Base-by-base conservation (phyloP, 306 rosid genomes). In the Quercus parvula region DNA sequence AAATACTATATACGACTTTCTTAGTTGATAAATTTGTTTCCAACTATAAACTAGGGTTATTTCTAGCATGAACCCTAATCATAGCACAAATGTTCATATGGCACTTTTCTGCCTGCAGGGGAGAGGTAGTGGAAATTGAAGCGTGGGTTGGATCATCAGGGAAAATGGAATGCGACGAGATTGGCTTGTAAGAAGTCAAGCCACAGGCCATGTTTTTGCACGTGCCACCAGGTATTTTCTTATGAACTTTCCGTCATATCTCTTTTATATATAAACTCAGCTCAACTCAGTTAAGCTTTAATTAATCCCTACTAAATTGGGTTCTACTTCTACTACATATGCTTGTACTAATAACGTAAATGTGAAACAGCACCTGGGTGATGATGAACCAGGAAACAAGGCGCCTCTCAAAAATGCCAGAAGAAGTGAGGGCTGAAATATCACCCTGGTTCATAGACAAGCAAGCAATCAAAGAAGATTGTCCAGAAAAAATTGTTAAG, bases 141-240 rank as follows among this genome's bases (percentile, higher is more conserved):
- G 91, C 99, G 55, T 94, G 99, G 99, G 97, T 94, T 78, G 95
- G 91, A 78, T 94, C 95, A 54, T 92, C 99, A 2, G 99, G 97
- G n/a, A 92, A 94, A 92, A 94, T 81, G 99, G 99, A 62, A 92
- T 94, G 97, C 78, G 92, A 20, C 83, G 97, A 2, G 97, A 94
- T 76, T 94, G 99, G 99, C 77, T 90, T 6, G 85, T 94, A 75
- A 88, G 91, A 90, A 89, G 99, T 79, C 90, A 92, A 76, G 91
- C 89, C 55, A 91, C 97, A 0, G 97, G 95, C 72, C 91, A 74
- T 30, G 81, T 91, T 76, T 94, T 88, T 5, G 94, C 90, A 0
- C 89, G 97, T 46, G 97, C 90, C 70, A 92, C 95, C 70, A 92
- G 99, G 99, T 90, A 85, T 44, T 19, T 19, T 56, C 62, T 55